These are phyloP conservation scores for Globisporangium nagaii DNA, from an alignment of 352 stramenopile genomes.

Conservation along the genomic window DNA sequence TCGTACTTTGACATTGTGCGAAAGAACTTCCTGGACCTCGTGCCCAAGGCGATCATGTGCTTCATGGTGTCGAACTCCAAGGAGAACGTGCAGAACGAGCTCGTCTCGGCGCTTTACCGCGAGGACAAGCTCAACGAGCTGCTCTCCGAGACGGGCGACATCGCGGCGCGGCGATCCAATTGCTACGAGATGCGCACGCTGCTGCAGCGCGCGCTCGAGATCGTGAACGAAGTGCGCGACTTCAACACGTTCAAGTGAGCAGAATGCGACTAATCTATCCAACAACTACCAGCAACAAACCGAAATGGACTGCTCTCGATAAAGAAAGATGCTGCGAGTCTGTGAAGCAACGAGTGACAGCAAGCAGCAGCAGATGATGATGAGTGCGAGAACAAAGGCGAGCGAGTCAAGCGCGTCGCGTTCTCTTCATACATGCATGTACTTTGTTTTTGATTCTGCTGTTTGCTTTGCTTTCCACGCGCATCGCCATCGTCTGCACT, in stretches of 20 bases:
- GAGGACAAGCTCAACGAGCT: slow-evolving; percentile 95
- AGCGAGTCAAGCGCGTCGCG: not conserved
- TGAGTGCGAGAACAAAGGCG: not conserved
- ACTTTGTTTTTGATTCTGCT: slow-evolving; percentile 6
- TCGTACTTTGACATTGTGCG: slow-evolving; percentile 99
- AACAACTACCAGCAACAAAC: not conserved
- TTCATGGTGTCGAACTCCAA: slow-evolving; percentile 95
- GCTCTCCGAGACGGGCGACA: slow-evolving; percentile 94
- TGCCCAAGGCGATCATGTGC: slow-evolving; percentile 99
- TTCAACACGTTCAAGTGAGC: slow-evolving; percentile 96
- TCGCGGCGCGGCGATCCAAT: slow-evolving; percentile 91
- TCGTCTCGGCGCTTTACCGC: slow-evolving; percentile 96
- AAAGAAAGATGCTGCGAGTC: not conserved
- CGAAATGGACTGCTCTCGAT: not conserved
- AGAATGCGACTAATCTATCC: slow-evolving; percentile 9
- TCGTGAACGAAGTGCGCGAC: slow-evolving; percentile 98
- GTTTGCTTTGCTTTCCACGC: too few species aligned
- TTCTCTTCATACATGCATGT: slow-evolving; percentile 13
- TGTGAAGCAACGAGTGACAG: not conserved
- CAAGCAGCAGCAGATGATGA: too few species aligned
- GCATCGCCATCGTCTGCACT: too few species aligned
- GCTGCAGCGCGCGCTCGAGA: slow-evolving; percentile 94
- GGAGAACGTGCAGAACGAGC: slow-evolving; percentile 97
- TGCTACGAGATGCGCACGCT: slow-evolving; percentile 97
- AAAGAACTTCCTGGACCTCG: slow-evolving; percentile 99